phyloP scores from a whole-genome alignment of 2,329 filamentous ascomycete genomes.

The Colletotrichum acutatum region DNA sequence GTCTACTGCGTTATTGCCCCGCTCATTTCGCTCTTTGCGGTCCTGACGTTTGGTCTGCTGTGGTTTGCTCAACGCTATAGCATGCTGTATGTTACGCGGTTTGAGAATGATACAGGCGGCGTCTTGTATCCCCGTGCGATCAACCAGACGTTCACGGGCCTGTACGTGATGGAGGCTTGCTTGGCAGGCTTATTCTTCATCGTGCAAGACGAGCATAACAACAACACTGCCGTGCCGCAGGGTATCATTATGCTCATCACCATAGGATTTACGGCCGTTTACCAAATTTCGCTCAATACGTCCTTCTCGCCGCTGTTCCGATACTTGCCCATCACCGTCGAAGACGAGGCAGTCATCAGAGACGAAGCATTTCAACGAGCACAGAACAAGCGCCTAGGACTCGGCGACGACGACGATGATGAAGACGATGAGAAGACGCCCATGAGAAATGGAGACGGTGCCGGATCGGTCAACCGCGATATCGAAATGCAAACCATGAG shows the following conservation, averaged over 20 bases:
- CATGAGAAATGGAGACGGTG: constrained; percentile 49
- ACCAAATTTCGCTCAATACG: constrained; percentile 82
- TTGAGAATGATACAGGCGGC: constrained; percentile 90
- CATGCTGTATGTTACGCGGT: constrained; percentile 93
- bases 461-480: constrained; percentile 40
- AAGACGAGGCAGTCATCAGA: constrained; percentile 92
- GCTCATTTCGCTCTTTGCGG: constrained; percentile 90
- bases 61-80: constrained; percentile 98
- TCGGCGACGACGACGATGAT: constrained; percentile 64
- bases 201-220: constrained; percentile 68
- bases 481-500: constrained; percentile 50
- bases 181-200: constrained; percentile 92
- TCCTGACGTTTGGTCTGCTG: constrained; percentile 89
- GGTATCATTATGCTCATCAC: constrained; percentile 87
- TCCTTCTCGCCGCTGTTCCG: constrained; percentile 88
- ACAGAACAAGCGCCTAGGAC: constrained; percentile 76
- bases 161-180: constrained; percentile 95
- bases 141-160: constrained; percentile 93
- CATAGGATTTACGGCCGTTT: constrained; percentile 76
- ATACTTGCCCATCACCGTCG: constrained; percentile 93
- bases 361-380: constrained; percentile 89
- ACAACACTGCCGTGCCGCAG: constrained; percentile 73
- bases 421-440: constrained; percentile 56
- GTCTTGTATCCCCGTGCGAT: constrained; percentile 91
- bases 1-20: constrained; percentile 92